Base-by-base conservation (phyloP, 768 basidiomycete genomes). In the Brasilioporus rufonigricans region DNA sequence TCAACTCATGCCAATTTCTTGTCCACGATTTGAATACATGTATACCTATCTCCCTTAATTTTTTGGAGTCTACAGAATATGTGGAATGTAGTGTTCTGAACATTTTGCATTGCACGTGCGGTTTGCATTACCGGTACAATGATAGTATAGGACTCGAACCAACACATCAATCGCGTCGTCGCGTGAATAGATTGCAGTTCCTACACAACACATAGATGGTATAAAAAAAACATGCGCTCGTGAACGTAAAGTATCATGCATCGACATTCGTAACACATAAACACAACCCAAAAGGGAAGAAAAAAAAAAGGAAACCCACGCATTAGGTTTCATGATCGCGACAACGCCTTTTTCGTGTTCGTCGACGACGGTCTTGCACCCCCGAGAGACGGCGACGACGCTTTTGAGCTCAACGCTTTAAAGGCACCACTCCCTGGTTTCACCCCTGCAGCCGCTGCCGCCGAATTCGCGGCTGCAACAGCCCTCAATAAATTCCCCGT, bases 401-500 rank as follows among this genome's bases (percentile, higher is more conserved):
- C n/a, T n/a, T n/a, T n/a, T n/a, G n/a, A n/a, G n/a, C n/a, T n/a
- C n/a, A n/a, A 54, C 27, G 49, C 45, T 47, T 57, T 61, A 24
- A 44, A 36, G n/a, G 49, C 26, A n/a, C 39, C 46, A 21, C 54
- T 57, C 48, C 61, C 56, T 11, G 62, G 58, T 48, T 68, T 64
- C 18, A 47, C 24, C 13, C 68, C 62, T 2, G 55, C 58, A 29
- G 65, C 53, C 3, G 52, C 57, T 2, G 66, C 58, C 0, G 74
- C 79, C 21, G 74, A 76, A 60, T 80, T 86, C 2, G 79, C 80
- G 32, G 77, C 76, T 5, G 87, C 87, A 14, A 86, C 77, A 3
- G 78, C 83, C 18, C 87, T 72, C 50, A 89, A 65, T 24, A 81
- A 61, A 45, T 82, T 77, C 0, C 81, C 83, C 23, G 71, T 76